Evolutionary conservation across 768 basidiomycete species (phyloP).

Genomic region (Termitomyces sp.): DNA sequence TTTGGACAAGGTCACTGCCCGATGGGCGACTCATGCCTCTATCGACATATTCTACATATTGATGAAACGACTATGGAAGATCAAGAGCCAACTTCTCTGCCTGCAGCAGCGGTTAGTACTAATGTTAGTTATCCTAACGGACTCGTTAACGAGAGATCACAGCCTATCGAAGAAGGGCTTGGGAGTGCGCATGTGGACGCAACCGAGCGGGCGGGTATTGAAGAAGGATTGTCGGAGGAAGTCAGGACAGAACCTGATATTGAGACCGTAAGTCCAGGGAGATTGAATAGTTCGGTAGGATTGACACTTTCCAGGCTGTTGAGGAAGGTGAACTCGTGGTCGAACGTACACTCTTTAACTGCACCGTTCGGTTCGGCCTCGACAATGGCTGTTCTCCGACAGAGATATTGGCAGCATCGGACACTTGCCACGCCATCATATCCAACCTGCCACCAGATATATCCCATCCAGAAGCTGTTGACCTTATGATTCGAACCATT

Average conservation of each 20-base stretch:
- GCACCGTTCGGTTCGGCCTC: slow-evolving; percentile 25
- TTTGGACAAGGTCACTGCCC: slow-evolving; percentile 31
- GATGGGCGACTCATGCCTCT: slow-evolving; percentile 23
- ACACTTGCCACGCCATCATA: slow-evolving; percentile 28
- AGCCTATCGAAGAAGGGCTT: neutral
- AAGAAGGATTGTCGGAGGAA: neutral
- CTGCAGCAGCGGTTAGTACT: slow-evolving; percentile 1
- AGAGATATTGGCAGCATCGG: slow-evolving; percentile 29
- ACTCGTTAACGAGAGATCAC: neutral
- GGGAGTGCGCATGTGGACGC: neutral
- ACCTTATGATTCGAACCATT: slow-evolving; percentile 24
- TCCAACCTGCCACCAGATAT: slow-evolving; percentile 33
- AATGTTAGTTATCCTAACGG: neutral
- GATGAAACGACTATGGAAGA: slow-evolving; percentile 10
- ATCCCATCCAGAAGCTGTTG: slow-evolving; percentile 22
- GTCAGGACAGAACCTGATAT: neutral
- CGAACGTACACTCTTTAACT: slow-evolving; percentile 19
- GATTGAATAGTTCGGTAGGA: neutral
- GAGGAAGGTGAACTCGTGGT: slow-evolving; percentile 7
- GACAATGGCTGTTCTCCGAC: slow-evolving; percentile 24
- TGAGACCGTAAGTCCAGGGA: neutral
- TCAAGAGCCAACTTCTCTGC: neutral
- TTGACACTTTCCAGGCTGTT: neutral
- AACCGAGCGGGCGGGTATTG: neutral
- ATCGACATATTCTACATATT: slow-evolving; percentile 26